Base-by-base conservation (phyloP, 345 rosid genomes). In the Arabidopsis suecica region DNA sequence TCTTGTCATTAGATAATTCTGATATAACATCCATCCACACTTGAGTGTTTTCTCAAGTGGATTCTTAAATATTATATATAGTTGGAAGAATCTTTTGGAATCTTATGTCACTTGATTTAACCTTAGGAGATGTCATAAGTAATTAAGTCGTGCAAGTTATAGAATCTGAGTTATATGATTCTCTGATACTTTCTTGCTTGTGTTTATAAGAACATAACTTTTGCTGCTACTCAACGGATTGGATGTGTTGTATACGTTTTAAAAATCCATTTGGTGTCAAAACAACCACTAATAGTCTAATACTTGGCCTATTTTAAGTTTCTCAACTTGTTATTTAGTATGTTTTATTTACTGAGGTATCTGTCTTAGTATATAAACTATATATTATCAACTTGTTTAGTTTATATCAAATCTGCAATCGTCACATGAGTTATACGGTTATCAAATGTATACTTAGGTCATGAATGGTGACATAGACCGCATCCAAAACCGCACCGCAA, bases 91-190 rank as follows among this genome's bases (percentile, higher is more conserved):
- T 76, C 74, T 59, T 25, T 20, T 22, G 48, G 62, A 75, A 60
- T 60, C 73, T 42, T 69, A 32, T 69, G 69, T 69, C 79, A 69
- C 69, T 69, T 69, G 18, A 33, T 53, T 41, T 67, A 67, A 68
- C 53, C 23, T 49, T 28, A 41, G 68, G 50, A 36, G 12, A 59
- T 76, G 79, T 53, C 79, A 61, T 30, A 60, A 61, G 69, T 61
- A 33, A 61, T 53, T 36, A 42, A 69, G 75, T 40, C 75, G 79
- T 76, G 73, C 75, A 76, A 69, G 79, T 68, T 53, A 69, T 16
- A 65, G 38, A 64, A 64, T 44, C 49, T 63, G 6, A 65, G 65
- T 32, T 14, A 47, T 33, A 3, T 18, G 64, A 76, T 44, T 76
- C 58, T 61, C 64, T 76, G 63, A 51, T 68, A 51, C 49, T 61